Evolutionary conservation across 1,139 yeast genomes (phyloP), one percentile per base, ranked within the genome.

Genomic region (Pneumocystis canis): DNA sequence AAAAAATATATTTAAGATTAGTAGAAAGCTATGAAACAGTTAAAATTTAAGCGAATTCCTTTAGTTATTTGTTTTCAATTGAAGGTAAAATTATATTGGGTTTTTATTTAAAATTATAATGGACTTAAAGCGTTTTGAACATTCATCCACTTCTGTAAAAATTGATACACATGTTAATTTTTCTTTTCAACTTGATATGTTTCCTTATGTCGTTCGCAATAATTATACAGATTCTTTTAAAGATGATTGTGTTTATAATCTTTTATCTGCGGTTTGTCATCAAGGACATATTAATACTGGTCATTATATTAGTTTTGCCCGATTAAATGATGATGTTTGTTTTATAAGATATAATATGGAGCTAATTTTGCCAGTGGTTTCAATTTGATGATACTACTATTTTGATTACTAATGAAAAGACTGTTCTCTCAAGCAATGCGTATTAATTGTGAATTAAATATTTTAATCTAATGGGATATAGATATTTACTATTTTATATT

Each of bases 281-380:
- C 84, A 84, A 59, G 98, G 98, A 0, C 84, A 92, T 32, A 94
- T 90, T 5, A 88, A 89, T 71, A 92, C 97, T 1, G 98, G 98
- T 14, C 98, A 92, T 74, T 92, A 92, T 72, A 81, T 90, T 20
- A 87, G 94, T 30, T 80, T 85, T 39, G 32, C 35, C 39, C 40
- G 25, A n/a, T 20, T n/a, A 47, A 47, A 47, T 47, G 54, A 47
- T 47, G 25, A 47, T 28, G 54, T 47, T n/a, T 47, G 54, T 25
- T 47, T 47, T 20, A 18, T 20, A 18, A 25, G n/a, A 2, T 9
- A 41, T 25, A 33, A 35, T 16, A 39, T 41, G 14, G 40, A 35
- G 54, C 25, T 37, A 18, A 16, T 33, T 20, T n/a, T 37, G 16
- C 14, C 72, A 80, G 70, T 92, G 98, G 98, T 85, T 85, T 71